Evolutionary conservation across 1,284 basidiomycete species (phyloP).

Genomic region (Pterulicium gracile): DNA sequence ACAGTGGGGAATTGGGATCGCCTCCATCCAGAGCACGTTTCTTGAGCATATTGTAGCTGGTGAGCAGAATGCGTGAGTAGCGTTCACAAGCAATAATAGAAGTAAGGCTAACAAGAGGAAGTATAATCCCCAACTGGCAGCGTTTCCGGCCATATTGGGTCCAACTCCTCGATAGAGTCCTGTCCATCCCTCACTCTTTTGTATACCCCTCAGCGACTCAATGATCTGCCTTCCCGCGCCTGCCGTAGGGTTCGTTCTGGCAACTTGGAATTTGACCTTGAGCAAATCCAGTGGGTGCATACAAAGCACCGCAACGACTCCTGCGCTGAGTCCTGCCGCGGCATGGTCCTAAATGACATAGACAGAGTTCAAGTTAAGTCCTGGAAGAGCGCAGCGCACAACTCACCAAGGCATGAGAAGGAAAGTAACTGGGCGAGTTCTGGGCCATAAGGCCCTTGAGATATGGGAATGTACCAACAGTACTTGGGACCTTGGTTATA

Average conservation of each 20-base stretch:
- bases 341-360: slow-evolving; percentile 70
- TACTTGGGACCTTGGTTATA: background rate
- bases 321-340: slow-evolving; percentile 86
- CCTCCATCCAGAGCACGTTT: slow-evolving; percentile 47
- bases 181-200: slow-evolving; percentile 66
- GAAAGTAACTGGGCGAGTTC: slow-evolving; percentile 53
- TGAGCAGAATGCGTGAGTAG: slow-evolving; percentile 1
- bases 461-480: no score
- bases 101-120: slow-evolving; percentile 85
- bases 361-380: slow-evolving; percentile 3
- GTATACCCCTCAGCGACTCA: slow-evolving; percentile 64
- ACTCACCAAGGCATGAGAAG: slow-evolving; percentile 53
- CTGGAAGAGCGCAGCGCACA: slow-evolving; percentile 9
- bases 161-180: slow-evolving; percentile 89
- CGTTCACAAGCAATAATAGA: slow-evolving; percentile 3
- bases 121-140: slow-evolving; percentile 96
- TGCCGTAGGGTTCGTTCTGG: slow-evolving; percentile 51
- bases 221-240: slow-evolving; percentile 75
- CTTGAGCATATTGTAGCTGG: slow-evolving; percentile 93
- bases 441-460: background rate
- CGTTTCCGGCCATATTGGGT: slow-evolving; percentile 92
- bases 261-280: slow-evolving; percentile 94
- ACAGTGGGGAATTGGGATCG: slow-evolving; percentile 49
- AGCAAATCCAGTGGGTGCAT: slow-evolving; percentile 98
- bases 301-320: slow-evolving; percentile 85